phyloP scores from a whole-genome alignment of 1,284 basidiomycete species.

The Leccinum pachyderme region DNA sequence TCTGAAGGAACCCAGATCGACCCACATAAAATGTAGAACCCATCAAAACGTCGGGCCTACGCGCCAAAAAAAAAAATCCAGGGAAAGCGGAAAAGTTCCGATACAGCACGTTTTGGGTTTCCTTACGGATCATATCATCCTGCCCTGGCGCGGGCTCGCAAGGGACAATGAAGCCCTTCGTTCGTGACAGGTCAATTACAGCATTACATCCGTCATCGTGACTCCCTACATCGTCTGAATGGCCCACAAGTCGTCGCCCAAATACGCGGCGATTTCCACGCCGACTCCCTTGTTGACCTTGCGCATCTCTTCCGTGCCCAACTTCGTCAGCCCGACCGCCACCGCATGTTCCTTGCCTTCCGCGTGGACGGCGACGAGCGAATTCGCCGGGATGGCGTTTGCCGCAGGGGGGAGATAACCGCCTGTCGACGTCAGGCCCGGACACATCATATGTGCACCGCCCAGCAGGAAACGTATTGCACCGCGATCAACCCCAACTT shows the following conservation, averaged over 20 bases:
- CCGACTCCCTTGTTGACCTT: conserved; percentile 88
- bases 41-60: background rate
- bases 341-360: conserved; percentile 97
- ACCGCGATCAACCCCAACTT: conserved; percentile 90
- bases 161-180: background rate
- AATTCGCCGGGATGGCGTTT: conserved; percentile 63
- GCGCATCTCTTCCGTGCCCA: conserved; percentile 88
- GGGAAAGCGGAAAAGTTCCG: conserved; percentile 22
- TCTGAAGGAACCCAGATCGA: background rate
- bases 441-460: conserved; percentile 96
- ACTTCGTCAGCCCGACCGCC: conserved; percentile 83
- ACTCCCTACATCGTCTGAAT: conserved; percentile 51
- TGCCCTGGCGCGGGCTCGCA: background rate
- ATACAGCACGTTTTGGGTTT: background rate
- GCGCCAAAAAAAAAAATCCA: background rate
- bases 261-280: conserved; percentile 82
- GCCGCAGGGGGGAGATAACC: conserved; percentile 83
- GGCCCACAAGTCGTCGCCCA: conserved; percentile 91
- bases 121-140: background rate
- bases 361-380: conserved; percentile 84
- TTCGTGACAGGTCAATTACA: background rate
- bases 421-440: conserved; percentile 90
- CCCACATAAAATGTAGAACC: background rate
- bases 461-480: conserved; percentile 97
- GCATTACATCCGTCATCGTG: background rate